These are phyloP conservation scores for Chaetomiaceae sp. DNA, from an alignment of 2,329 filamentous ascomycete genomes.

Conservation along the genomic window DNA sequence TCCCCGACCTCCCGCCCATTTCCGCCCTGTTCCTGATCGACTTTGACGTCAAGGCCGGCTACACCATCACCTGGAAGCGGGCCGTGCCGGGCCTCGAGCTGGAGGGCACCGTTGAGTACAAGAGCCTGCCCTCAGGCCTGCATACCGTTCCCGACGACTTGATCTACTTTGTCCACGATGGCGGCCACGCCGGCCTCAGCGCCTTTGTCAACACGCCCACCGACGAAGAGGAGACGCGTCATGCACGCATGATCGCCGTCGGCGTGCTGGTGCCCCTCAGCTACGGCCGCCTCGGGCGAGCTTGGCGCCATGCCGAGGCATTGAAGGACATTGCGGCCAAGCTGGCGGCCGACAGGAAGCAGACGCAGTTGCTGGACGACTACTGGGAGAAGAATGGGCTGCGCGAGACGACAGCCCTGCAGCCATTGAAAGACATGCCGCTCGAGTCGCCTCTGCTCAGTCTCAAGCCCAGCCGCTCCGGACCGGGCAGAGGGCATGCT, in stretches of 20 bases:
- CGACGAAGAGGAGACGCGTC: conserved; percentile 68
- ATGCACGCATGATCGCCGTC: conserved; percentile 90
- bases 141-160: conserved; percentile 86
- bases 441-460: conserved; percentile 49
- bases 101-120: conserved; percentile 90
- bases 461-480: conserved; percentile 37
- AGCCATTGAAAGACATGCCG: conserved; percentile 42
- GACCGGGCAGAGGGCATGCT: conserved; percentile 42
- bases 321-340: conserved; percentile 68
- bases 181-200: conserved; percentile 78
- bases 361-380: conserved; percentile 62
- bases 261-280: conserved; percentile 83
- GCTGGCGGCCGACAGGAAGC: conserved; percentile 61
- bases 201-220: conserved; percentile 84
- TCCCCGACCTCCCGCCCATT: conserved; percentile 54
- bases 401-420: conserved; percentile 37
- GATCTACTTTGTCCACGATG: conserved; percentile 86
- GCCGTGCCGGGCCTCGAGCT: conserved; percentile 65
- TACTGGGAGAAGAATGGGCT: conserved; percentile 70
- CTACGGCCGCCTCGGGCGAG: conserved; percentile 77
- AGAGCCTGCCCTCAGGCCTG: conserved; percentile 87
- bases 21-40: conserved; percentile 83
- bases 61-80: conserved; percentile 84
- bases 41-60: conserved; percentile 90
- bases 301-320: conserved; percentile 79